Base-by-base conservation (phyloP, 176 grass and related monocot species). In the Carex myosuroides region DNA sequence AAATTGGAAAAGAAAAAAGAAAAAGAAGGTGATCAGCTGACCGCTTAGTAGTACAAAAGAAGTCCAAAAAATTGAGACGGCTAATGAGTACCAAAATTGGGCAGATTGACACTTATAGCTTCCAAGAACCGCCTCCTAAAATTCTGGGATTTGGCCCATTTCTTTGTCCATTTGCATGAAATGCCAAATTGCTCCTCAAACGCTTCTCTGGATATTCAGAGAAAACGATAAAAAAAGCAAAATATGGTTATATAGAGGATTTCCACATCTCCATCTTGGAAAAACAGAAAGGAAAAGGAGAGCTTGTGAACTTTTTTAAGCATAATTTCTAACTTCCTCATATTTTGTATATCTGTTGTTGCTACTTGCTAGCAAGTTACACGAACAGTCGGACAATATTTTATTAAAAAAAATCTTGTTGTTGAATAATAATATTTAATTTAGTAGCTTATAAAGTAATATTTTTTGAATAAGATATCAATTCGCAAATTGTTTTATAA, bases 61-160 rank as follows among this genome's bases (percentile, higher is more conserved):
- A 12, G 41, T 13, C 5, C 46, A 14, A 76, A 20, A 71, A 21
- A 0, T 24, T 75, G 71, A 52, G 71, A 20, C 11, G 18, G 41
- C 41, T 50, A 52, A 73, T 14, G n/a, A 26, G 20, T 24, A 73
- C 41, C 70, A 73, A 52, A 73, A 52, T 24, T 2, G 44, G 70
- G 20, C 44, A 13, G 4, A 75, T 29, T 75, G 70, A 53, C 42
- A 50, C 6, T 22, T 11, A 14, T 14, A 75, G 44, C 70, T 52
- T 76, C 44, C 48, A 76, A 55, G 72, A 76, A 76, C 72, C 48
- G 48, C 72, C 48, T 55, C 72, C 72, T 76, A 53, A 76, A 76
- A 54, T 76, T 55, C 46, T 14, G 72, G 72, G 22, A 55, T 76
- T 76, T 55, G 72, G 72, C 48, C 10, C n/a, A 21, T 75, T 75